A percentile compares a stretch with the other conserved stretches of the same genome.
Evolutionary conservation across 768 basidiomycete genomes (phyloP).

Genomic region (Suillus americanus): DNA sequence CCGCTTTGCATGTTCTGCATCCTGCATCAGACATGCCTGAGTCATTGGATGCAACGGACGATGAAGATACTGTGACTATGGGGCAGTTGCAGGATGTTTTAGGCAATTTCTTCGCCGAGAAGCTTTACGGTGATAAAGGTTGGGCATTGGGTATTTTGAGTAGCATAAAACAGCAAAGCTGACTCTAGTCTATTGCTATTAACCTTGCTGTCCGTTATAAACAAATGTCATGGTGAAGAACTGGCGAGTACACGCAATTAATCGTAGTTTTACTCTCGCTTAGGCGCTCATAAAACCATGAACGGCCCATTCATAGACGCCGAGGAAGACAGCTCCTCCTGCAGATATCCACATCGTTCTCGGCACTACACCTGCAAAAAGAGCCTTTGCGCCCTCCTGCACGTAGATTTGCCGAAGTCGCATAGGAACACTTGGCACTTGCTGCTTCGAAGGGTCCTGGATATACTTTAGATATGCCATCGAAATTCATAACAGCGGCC

Average conservation of each 20-base stretch:
- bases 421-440: conserved; percentile 51
- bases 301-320: conserved; percentile 88
- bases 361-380: conserved; percentile 87
- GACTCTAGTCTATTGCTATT: neutral
- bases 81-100: conserved; percentile 51
- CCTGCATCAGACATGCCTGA: conserved; percentile 59
- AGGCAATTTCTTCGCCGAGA: conserved; percentile 63
- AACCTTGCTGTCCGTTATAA: neutral
- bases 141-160: conserved; percentile 65
- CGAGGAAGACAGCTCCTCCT: conserved; percentile 95
- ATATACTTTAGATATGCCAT: neutral
- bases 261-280: neutral
- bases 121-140: conserved; percentile 52
- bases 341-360: conserved; percentile 96
- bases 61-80: conserved; percentile 47
- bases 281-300: conserved; percentile 41
- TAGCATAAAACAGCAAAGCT: conserved; percentile 21
- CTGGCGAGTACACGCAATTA: conserved; percentile 9
- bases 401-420: conserved; percentile 68
- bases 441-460: conserved; percentile 51
- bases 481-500: conserved; percentile 19
- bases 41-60: conserved; percentile 48
- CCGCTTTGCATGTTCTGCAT: conserved; percentile 59
- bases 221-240: conserved; percentile 9
- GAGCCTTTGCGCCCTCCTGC: conserved; percentile 67